Percentiles rank a stretch among this genome's conserved stretches.
These are phyloP conservation scores for Curvularia lunata DNA, from an alignment of 2,329 filamentous ascomycete species.

Conservation along the genomic window DNA sequence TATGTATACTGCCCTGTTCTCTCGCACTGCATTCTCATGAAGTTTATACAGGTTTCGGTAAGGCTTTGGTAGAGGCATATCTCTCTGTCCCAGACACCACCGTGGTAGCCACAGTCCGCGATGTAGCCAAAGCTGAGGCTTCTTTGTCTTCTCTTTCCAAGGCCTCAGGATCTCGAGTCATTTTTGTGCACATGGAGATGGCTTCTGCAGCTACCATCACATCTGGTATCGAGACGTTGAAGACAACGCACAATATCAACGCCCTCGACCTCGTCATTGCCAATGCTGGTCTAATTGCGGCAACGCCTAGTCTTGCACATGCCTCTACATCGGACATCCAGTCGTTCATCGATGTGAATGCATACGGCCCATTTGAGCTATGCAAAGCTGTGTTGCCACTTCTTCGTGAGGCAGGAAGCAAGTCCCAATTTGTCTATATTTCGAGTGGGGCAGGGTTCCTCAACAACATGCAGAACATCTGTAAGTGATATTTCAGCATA, in stretches of 20 bases:
- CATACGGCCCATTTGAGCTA: constrained; percentile 25
- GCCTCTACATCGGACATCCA: constrained; percentile 13
- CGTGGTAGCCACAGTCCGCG: constrained; percentile 52
- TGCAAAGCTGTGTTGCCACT: constrained; percentile 20
- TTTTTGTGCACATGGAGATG: constrained; percentile 20
- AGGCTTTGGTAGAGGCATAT: constrained; percentile 42
- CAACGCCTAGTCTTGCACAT: not conserved
- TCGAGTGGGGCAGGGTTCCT: constrained; percentile 21
- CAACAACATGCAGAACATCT: constrained; percentile 14
- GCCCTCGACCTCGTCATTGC: not conserved
- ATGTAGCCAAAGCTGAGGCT: constrained; percentile 27
- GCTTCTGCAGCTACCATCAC: constrained; percentile 31
- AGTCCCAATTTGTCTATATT: constrained; percentile 24
- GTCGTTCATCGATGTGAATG: constrained; percentile 23
- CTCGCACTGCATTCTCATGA: not conserved
- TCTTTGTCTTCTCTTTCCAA: constrained; percentile 28
- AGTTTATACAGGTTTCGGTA: constrained; percentile 42
- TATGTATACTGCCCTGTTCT: constrained; percentile 2
- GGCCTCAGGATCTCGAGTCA: not conserved
- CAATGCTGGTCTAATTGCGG: not conserved
- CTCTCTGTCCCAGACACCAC: constrained; percentile 48
- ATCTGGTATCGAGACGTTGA: constrained; percentile 13
- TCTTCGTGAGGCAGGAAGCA: constrained; percentile 9
- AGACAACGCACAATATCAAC: not conserved
- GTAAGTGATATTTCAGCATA: not conserved